Base-by-base conservation (phyloP, 352 stramenopile genomes). In the Pythium dissimile region DNA sequence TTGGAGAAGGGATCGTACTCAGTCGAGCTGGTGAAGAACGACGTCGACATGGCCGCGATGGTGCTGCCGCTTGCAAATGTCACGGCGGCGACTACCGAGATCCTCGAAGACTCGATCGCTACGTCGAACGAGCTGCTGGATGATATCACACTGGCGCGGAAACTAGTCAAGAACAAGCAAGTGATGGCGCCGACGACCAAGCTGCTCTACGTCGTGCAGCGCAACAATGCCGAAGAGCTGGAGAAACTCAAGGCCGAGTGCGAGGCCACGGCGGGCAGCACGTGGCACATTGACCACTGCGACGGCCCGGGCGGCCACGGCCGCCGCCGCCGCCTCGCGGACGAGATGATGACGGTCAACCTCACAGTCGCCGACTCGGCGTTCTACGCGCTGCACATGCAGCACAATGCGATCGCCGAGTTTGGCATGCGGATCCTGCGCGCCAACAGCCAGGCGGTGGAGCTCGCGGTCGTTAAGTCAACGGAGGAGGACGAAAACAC, bases 251-350 rank as follows among this genome's bases (percentile, higher is more conserved):
- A 73, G 52, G 55, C 45, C 5, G 69, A 76, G 57, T 81, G 72
- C 20, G 72, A 81, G 28, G 61, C 62, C 1, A 73, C 63, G 2
- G 50, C 67, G 1, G 64, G 68, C 23, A 78, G 71, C 44, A 75
- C 64, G 30, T 81, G 72, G 72, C 69, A 81, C 56, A 68, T 76
- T 30, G 69, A 81, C 50, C 69, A 81, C 54, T 81, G 72, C 35
- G 72, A 81, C 37, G 67, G 53, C 9, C 45, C 67, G 9, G 64
- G 51, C n/a, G 67, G 54, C 13, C 72, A 81, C 23, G 61, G 53
- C 12, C 38, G 48, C 2, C 42, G 45, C 54, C 67, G 64, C 28
- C 64, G 58, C 11, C 55, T 73, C 13, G 66, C 63, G 5, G 44
- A 69, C 23, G 61, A 59, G 11, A 61, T 58, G 8, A 78, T 78